phyloP scores from a whole-genome alignment of 2,329 filamentous ascomycete genomes.

The Raffaelea albimanens region DNA sequence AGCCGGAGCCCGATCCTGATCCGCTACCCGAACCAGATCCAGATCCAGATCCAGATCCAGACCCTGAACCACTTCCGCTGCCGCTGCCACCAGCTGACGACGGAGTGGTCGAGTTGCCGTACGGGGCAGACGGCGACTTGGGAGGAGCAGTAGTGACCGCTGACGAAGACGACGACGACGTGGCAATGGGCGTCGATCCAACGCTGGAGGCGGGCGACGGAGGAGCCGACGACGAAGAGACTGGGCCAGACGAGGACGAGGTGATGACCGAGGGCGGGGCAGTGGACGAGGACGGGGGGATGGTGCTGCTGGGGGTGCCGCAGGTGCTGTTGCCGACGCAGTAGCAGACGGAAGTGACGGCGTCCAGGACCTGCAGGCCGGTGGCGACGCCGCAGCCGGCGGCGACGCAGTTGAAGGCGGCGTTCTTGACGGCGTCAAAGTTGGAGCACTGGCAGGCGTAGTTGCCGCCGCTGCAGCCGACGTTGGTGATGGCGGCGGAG shows the following conservation, averaged over 20 bases:
- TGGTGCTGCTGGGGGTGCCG: not conserved
- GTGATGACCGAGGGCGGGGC: not conserved
- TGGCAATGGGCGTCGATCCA: not conserved
- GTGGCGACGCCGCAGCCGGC: constrained; percentile 1
- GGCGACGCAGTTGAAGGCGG: constrained; percentile 7
- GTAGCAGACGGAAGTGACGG: not conserved
- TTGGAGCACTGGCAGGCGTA: constrained; percentile 6
- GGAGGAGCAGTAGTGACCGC: too few relatives aligned
- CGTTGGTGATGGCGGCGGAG: constrained; percentile 3
- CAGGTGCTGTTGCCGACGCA: constrained; percentile 3
- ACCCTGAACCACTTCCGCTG: not conserved
- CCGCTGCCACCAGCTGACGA: too few relatives aligned
- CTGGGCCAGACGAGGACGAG: not conserved
- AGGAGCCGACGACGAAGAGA: not conserved
- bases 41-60: not conserved
- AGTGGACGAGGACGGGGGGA: not conserved
- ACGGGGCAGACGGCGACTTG: too few relatives aligned
- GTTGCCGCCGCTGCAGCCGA: not conserved
- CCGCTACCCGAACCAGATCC: too few relatives aligned
- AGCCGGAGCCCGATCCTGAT: not conserved
- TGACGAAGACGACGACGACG: not conserved
- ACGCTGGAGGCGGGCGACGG: not conserved
- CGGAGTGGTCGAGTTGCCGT: too few relatives aligned
- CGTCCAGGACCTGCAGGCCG: not conserved
- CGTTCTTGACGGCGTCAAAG: constrained; percentile 1